Evolutionary conservation across 441 rosid species (phyloP).

Genomic region (Francoa sonchifolia): DNA sequence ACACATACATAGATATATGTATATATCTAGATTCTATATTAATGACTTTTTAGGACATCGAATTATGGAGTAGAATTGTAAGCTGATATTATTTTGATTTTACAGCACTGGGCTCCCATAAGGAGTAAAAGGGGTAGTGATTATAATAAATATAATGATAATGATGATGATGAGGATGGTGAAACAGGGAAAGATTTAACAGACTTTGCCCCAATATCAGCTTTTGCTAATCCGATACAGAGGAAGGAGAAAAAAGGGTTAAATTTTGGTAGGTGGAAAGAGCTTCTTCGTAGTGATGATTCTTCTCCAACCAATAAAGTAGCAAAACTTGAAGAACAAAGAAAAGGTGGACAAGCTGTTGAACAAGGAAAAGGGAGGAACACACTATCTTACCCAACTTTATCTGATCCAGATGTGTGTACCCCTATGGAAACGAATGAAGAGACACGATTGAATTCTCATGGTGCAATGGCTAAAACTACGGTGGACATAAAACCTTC

Average conservation of each 20-base stretch:
- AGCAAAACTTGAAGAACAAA: conserved; percentile 13
- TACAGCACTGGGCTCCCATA: conserved; percentile 53
- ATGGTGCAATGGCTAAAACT: conserved; percentile 13
- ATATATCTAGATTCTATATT: neutral
- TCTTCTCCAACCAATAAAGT: conserved; percentile 10
- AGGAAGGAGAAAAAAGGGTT: conserved; percentile 57
- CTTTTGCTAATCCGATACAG: conserved; percentile 56
- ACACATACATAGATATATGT: neutral
- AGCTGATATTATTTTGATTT: conserved; percentile 15
- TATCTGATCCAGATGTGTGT: conserved; percentile 7
- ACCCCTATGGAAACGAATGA: conserved; percentile 21
- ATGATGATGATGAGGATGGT: conserved; percentile 18
- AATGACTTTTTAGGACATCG: neutral
- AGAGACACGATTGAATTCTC: conserved; percentile 11
- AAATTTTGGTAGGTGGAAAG: conserved; percentile 47
- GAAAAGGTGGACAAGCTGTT: conserved; percentile 11
- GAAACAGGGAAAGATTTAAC: conserved; percentile 27
- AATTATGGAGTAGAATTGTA: conserved; percentile 4
- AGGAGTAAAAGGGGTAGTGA: conserved; percentile 12
- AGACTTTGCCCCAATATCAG: conserved; percentile 26
- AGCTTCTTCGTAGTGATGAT: conserved; percentile 23
- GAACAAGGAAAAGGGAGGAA: conserved; percentile 9
- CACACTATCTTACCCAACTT: conserved; percentile 8
- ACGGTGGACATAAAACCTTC: conserved; percentile 10
- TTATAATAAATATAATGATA: conserved; percentile 7